Evolutionary conservation across 345 rosid genomes (phyloP).

Genomic region (Geranium brycei): DNA sequence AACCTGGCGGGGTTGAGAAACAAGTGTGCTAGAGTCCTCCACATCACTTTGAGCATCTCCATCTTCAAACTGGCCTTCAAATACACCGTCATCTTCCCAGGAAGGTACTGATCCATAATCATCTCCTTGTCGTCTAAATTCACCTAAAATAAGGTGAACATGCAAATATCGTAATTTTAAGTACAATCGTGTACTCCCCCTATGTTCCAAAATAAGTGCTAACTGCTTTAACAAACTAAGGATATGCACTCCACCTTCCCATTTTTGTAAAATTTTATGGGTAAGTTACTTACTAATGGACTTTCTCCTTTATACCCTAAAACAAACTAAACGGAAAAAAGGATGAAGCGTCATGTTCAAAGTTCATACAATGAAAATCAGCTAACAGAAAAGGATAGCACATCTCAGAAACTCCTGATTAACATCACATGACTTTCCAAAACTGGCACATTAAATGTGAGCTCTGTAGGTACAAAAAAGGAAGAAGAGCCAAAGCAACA

Average conservation of each 20-base stretch:
- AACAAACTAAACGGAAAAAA: too few species aligned
- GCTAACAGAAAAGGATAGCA: neutral
- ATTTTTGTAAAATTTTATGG: too few species aligned
- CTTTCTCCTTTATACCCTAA: too few species aligned
- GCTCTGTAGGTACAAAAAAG: too few species aligned
- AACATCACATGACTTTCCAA: neutral
- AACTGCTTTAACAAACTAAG: too few species aligned
- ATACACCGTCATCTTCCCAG: constrained; percentile 44
- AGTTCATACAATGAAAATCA: neutral
- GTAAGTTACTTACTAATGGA: too few species aligned
- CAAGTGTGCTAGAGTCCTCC: constrained; percentile 42
- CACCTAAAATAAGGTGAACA: constrained; percentile 31
- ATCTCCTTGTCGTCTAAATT: constrained; percentile 28
- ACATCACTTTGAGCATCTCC: constrained; percentile 48
- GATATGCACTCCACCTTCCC: too few species aligned
- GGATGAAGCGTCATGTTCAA: neutral
- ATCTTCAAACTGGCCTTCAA: constrained; percentile 45
- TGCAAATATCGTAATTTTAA: too few species aligned
- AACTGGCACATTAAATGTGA: neutral
- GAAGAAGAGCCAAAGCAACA: too few species aligned
- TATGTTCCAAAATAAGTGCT: too few species aligned
- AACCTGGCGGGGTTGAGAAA: constrained; percentile 91
- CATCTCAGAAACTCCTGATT: neutral
- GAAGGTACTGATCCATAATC: constrained; percentile 42
- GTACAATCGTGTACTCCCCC: too few species aligned